These are phyloP conservation scores for Saksenaea vasiformis DNA, from an alignment of 371 early-diverging fungal species.

Conservation along the genomic window DNA sequence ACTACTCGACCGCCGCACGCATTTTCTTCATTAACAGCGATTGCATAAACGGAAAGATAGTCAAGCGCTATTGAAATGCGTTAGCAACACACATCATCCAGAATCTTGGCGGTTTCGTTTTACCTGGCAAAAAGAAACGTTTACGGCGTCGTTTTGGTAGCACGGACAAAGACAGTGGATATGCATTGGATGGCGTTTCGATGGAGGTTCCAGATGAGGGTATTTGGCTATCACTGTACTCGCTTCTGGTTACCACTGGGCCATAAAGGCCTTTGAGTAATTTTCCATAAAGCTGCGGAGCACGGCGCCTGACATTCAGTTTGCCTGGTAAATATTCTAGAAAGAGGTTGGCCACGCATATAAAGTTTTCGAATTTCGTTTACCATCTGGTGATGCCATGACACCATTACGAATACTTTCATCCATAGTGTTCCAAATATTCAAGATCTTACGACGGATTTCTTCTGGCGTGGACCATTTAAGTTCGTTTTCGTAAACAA, in stretches of 20 bases:
- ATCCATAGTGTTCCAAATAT: conserved; percentile 96
- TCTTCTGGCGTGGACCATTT: conserved; percentile 85
- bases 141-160: conserved; percentile 48
- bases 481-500: conserved; percentile 92
- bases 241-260: conserved; percentile 24
- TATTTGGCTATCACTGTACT: conserved; percentile 31
- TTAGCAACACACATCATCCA: not conserved
- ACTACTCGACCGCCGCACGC: conserved; percentile 94
- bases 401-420: conserved; percentile 83
- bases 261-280: conserved; percentile 79
- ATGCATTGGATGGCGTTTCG: conserved; percentile 14
- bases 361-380: too few species aligned
- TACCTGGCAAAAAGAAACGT: conserved; percentile 48
- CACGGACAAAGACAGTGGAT: conserved; percentile 38
- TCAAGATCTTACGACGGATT: conserved; percentile 68
- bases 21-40: conserved; percentile 97
- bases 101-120: not conserved
- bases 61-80: conserved; percentile 71
- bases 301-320: conserved; percentile 85
- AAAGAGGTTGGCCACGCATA: not conserved
- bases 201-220: conserved; percentile 9
- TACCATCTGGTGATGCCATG: conserved; percentile 46
- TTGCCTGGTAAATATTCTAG: conserved; percentile 74
- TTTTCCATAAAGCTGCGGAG: conserved; percentile 86
- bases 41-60: conserved; percentile 92